Evolutionary conservation across 371 early-diverging fungal species (phyloP).

Genomic region (Mucor saturninus): DNA sequence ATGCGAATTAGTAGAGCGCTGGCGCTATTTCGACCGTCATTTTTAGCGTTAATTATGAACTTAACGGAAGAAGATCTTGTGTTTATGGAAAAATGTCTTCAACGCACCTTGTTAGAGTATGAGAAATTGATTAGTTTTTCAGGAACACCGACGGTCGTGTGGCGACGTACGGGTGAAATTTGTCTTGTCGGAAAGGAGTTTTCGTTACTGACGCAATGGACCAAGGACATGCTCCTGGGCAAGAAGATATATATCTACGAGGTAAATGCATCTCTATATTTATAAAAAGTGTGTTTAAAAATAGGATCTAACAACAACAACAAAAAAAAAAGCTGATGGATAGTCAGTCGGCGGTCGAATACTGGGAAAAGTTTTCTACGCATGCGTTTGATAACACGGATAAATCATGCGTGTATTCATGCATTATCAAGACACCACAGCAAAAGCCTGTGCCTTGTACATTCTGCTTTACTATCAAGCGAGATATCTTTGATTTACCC

Average conservation of each 20-base stretch:
- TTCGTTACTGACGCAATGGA: conserved; percentile 86
- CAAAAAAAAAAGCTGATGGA: conserved; percentile 76
- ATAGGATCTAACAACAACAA: conserved; percentile 5
- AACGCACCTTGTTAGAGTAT: conserved; percentile 86
- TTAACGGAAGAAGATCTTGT: conserved; percentile 88
- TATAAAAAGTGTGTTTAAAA: not conserved
- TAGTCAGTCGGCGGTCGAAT: conserved; percentile 84
- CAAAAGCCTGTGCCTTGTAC: conserved; percentile 78
- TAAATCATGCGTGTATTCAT: conserved; percentile 79
- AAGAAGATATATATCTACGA: conserved; percentile 83
- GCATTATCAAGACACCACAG: conserved; percentile 71
- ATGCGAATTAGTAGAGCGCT: conserved; percentile 87
- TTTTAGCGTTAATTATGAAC: conserved; percentile 89
- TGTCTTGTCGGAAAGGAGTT: conserved; percentile 92
- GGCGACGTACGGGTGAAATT: conserved; percentile 93
- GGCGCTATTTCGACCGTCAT: conserved; percentile 87
- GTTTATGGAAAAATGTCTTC: conserved; percentile 92
- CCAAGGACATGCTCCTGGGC: conserved; percentile 71
- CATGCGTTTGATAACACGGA: conserved; percentile 90
- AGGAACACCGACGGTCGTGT: conserved; percentile 96
- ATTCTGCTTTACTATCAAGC: conserved; percentile 90
- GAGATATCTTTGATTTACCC: conserved; percentile 92
- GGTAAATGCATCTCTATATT: conserved; percentile 30
- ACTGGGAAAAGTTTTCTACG: conserved; percentile 91
- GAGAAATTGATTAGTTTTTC: conserved; percentile 88